Conservation (phyloP, 73 alveolate species). For the Tetrahymena elliotti region DNA sequence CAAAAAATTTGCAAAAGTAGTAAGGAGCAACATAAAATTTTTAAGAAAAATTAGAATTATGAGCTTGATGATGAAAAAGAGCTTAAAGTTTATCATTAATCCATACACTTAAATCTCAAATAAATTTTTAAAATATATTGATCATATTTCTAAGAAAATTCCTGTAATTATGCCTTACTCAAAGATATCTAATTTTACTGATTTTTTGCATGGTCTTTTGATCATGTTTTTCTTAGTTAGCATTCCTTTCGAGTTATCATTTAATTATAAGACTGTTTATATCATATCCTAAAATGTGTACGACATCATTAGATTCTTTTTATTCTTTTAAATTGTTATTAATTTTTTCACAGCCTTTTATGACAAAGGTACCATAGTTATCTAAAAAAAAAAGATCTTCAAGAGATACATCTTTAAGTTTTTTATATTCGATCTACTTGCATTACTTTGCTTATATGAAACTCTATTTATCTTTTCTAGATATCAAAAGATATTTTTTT, state of each 20-base stretch:
- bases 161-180: neutral
- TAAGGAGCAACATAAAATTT: neutral
- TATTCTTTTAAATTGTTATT: neutral
- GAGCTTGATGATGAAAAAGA: neutral
- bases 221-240: neutral
- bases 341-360: neutral
- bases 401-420: neutral
- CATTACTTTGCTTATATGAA: neutral
- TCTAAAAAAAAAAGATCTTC: neutral
- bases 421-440: neutral
- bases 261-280: neutral
- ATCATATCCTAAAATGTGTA: neutral
- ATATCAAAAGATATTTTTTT: neutral
- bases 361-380: neutral
- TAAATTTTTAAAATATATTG: neutral
- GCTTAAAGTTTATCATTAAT: neutral
- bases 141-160: neutral
- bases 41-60: neutral
- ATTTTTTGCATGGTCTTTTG: neutral
- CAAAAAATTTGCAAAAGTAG: neutral
- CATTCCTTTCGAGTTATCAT: neutral
- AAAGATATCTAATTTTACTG: neutral
- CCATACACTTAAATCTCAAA: neutral
- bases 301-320: neutral
- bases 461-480: neutral